Evolutionary conservation across 371 early-diverging fungal genomes (phyloP).

Genomic region (Basidiobolus heterosporus): DNA sequence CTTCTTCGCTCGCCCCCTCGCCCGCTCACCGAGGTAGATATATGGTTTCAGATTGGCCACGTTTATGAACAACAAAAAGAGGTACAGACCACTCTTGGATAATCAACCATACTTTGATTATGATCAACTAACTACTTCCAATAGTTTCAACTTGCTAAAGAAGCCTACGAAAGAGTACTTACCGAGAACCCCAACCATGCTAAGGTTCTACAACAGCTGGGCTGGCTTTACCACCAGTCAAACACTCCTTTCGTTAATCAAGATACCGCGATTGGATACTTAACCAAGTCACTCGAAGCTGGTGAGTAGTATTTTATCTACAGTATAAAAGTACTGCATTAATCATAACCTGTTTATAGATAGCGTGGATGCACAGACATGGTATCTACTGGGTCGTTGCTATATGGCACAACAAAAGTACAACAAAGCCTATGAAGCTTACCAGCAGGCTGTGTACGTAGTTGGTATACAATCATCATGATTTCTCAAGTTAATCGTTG

Average conservation of each 20-base stretch:
- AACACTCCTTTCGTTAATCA: constrained; percentile 63
- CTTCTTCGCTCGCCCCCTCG: constrained; percentile 75
- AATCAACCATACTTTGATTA: not conserved
- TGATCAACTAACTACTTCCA: not conserved
- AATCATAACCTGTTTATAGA: constrained; percentile 20
- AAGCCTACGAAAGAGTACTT: constrained; percentile 84
- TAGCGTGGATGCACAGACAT: constrained; percentile 78
- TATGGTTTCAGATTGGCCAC: constrained; percentile 96
- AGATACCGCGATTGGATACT: constrained; percentile 63
- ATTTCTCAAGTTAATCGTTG: not conserved
- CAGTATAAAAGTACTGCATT: not conserved
- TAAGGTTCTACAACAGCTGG: constrained; percentile 90
- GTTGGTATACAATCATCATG: not conserved
- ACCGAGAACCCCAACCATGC: constrained; percentile 80
- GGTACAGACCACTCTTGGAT: constrained; percentile 13
- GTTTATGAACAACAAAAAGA: constrained; percentile 91
- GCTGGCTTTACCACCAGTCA: constrained; percentile 85
- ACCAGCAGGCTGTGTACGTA: constrained; percentile 85
- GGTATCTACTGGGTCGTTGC: constrained; percentile 89
- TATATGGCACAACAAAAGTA: constrained; percentile 91
- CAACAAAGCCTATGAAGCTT: constrained; percentile 91
- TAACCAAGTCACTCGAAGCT: constrained; percentile 68
- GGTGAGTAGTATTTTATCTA: constrained; percentile 14
- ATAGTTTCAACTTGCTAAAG: constrained; percentile 65
- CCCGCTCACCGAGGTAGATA: constrained; percentile 83